Base-by-base conservation (phyloP, 2,329 filamentous ascomycete species). In the Claviceps arundinis region DNA sequence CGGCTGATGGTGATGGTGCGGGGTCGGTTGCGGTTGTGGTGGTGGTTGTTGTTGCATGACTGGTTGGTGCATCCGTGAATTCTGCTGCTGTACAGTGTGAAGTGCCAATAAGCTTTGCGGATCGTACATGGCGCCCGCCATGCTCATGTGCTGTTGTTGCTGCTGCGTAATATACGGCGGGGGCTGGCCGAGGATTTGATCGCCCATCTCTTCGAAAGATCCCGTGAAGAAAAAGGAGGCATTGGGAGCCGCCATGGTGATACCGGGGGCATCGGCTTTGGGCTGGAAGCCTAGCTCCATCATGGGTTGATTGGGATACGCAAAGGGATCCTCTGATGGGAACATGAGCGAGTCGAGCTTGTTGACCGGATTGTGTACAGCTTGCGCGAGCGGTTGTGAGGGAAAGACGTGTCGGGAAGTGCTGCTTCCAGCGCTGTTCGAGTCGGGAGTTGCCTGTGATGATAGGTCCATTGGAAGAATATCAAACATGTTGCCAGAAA, bases 271-370 rank as follows among this genome's bases (percentile, higher is more conserved):
- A 51, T 63, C 62, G n/a, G 64, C 59, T 55, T 65, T 66, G 30
- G 61, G 58, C 26, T 67, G 66, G 58, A 65, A 70, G 9, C 73
- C 73, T 42, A 78, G 71, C 58, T 80, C 73, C 70, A 84, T 82
- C 71, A 85, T 80, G 0, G 85, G 82, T 57, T 88, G 85, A 60
- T 84, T 88, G 0, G 85, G 86, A 60, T 91, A 93, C 0, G 83
- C 84, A 56, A 91, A 85, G 0, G 87, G 85, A 59, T 91, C 86
- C 37, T 80, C 77, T 0, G 85, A 84, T 1, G 85, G 83, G 61
- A 91, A 91, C 84, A 91, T 89, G 69, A 90, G 80, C 3, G 82
- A 80, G 54, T 84, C 84, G 6, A 90, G 75, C 62, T 87, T 85
- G 57, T 85, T 78, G 16, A 89, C 70, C 4, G 71, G 69, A 58